Evolutionary conservation across 495 filamentous ascomycete genomes (phyloP).

Genomic region (Bombardia bombarda): DNA sequence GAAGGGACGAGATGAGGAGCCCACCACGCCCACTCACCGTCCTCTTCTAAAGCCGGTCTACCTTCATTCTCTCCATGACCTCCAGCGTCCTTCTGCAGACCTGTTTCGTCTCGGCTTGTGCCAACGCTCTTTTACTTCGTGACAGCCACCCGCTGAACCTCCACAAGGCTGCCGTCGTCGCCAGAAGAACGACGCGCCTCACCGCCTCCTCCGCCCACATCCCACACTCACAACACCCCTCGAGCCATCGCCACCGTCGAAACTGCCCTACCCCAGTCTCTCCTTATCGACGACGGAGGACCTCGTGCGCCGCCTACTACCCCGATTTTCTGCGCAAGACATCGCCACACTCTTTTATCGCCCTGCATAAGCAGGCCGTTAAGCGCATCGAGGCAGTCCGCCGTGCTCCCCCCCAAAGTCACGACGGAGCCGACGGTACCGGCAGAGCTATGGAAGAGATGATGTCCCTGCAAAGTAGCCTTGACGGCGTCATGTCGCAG

Average conservation of each 20-base stretch:
- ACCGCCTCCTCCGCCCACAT: constrained; percentile 2
- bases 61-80: constrained; percentile 23
- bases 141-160: constrained; percentile 23
- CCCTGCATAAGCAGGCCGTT: not conserved
- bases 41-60: constrained; percentile 13
- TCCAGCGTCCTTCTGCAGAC: constrained; percentile 21
- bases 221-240: constrained; percentile 4
- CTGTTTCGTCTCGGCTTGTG: constrained; percentile 26
- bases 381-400: constrained; percentile 7
- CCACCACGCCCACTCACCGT: constrained; percentile 22
- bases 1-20: constrained; percentile 28
- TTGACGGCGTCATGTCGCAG: constrained; percentile 19
- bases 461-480: constrained; percentile 19
- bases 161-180: constrained; percentile 26
- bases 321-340: constrained; percentile 15
- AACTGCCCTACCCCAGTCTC: constrained; percentile 11
- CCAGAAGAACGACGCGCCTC: constrained; percentile 22
- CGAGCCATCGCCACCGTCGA: constrained; percentile 15
- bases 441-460: constrained; percentile 21
- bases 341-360: constrained; percentile 11
- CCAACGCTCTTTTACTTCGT: constrained; percentile 28
- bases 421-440: too few relatives aligned
- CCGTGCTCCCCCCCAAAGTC: not conserved
- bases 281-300: constrained; percentile 21
- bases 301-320: constrained; percentile 13